Evolutionary conservation across 1,139 yeast species (phyloP), one percentile per base, ranked within the genome.

Genomic region (Nakaseomyces kungkrabaensis): DNA sequence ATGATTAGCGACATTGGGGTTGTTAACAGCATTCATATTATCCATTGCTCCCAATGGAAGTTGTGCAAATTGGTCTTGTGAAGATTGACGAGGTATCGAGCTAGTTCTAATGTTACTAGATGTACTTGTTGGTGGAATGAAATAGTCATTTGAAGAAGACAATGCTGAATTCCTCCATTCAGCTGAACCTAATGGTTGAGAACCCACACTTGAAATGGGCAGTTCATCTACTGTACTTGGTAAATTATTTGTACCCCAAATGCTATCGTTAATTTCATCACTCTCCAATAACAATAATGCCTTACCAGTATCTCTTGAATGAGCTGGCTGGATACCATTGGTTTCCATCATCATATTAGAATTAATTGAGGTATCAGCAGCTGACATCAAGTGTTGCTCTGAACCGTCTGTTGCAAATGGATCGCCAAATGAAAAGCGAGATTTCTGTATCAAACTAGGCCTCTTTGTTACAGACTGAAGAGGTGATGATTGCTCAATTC

Each of bases 401-500:
- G 22, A 33, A 29, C 45, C 47, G 34, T 63, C 70, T 29, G 66
- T 66, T 3, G 68, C 62, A 59, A 81, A 80, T 7, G 85, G 85
- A 61, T 81, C 86, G 55, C 81, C 75, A 61, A 82, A 81, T 11
- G 81, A 71, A 59, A 82, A 81, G 55, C 86, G 71, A n/a, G 84
- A 79, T 26, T 34, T 45, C 11, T 36, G 41, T 13, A 17, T 24
- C n/a, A 45, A 11, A 27, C 80, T 73, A 53, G 79, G 80, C 60
- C 84, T 71, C 34, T 41, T 41, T 4, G 10, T 13, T 4, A 29
- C 34, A n/a, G 44, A 27, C 27, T 27, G 44, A n/a, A 41, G 8
- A 1, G 44, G 44, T 5, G 44, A 41, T 27, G 44, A 41, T 17
- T 41, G 44, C n/a, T 27, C 44, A 10, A n/a, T 17, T 9, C 42